These are phyloP conservation scores for barley (Hordeum vulgare) DNA, from an alignment of 176 grass and related monocot genomes.

Conservation along the genomic window MorexV3_pseudomolecules_assembly NC_058524.1:9306572-9307071, in stretches of 20 bases:
- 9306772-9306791: constrained; percentile 93
- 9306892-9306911: not conserved
- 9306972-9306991: constrained; percentile 80
- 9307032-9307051: constrained; percentile 96
- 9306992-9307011: constrained; percentile 69
- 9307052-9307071: constrained; percentile 93
- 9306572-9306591: constrained; percentile 86
- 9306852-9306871: not conserved
- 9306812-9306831: constrained; percentile 80
- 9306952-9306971: not conserved
- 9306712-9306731: constrained; percentile 91
- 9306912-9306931: not conserved
- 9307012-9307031: constrained; percentile 84
- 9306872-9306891: not conserved
- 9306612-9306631: constrained; percentile 97
- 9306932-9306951: not conserved
- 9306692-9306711: constrained; percentile 91
- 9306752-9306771: constrained; percentile 95
- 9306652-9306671: constrained; percentile 99
- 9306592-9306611: constrained; percentile 89
- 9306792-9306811: constrained; percentile 95
- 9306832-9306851: not conserved
- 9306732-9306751: constrained; percentile 98
- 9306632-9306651: constrained; percentile 94
- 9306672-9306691: constrained; percentile 89